Evolutionary conservation across 208 protist species (phyloP).

Genomic region (Tritrichomonas foetus): DNA sequence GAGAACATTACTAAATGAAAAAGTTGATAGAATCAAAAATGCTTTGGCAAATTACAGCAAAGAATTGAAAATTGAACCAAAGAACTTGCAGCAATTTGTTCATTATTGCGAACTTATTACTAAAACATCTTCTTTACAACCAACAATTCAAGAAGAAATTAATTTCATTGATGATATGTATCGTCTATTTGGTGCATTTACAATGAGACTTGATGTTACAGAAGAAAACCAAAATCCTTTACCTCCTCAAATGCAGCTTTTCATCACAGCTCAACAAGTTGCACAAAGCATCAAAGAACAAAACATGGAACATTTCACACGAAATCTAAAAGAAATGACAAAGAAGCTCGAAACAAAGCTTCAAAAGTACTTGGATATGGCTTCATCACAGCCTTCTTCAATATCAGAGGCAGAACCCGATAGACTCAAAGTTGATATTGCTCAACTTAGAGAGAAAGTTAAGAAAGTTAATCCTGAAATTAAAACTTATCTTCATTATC

Average conservation of each 20-base stretch:
- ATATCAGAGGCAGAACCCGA: neutral
- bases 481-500: neutral
- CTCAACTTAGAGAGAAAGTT: neutral
- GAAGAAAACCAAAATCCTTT: neutral
- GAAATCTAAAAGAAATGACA: neutral
- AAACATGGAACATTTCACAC: neutral
- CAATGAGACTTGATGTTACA: neutral
- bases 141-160: conserved; percentile 6
- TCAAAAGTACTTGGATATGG: neutral
- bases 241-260: neutral
- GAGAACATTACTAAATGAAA: neutral
- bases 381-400: neutral
- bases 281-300: neutral
- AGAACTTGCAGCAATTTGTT: conserved; percentile 14
- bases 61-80: conserved; percentile 22
- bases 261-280: neutral
- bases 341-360: neutral
- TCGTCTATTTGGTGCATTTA: neutral
- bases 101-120: neutral
- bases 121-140: neutral
- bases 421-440: neutral
- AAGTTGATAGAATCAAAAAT: neutral
- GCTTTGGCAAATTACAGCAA: neutral
- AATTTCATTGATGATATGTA: neutral
- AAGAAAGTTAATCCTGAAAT: neutral